Evolutionary conservation across 306 rosid species (phyloP).

Genomic region (Ceratonia siliqua): DNA sequence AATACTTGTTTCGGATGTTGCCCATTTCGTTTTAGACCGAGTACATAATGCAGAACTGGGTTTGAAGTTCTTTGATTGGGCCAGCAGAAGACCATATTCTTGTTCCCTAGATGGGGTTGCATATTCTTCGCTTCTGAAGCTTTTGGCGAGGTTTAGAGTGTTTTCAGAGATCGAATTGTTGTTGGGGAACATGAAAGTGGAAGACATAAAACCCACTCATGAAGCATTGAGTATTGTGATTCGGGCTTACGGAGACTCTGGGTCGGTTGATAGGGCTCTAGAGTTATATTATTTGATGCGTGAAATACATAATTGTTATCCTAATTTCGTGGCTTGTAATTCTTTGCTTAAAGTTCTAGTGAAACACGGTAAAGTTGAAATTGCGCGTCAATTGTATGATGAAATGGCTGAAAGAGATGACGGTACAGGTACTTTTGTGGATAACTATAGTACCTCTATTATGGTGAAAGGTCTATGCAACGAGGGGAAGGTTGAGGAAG

Average conservation of each 20-base stretch:
- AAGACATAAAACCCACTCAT: constrained; percentile 47
- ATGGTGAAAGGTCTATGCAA: constrained; percentile 68
- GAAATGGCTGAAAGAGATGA: constrained; percentile 54
- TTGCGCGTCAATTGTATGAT: constrained; percentile 64
- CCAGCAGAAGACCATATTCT: constrained; percentile 49
- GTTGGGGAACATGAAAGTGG: constrained; percentile 47
- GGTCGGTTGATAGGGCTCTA: constrained; percentile 60
- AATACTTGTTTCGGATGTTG: constrained; percentile 57
- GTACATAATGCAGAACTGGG: constrained; percentile 55
- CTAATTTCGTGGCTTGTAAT: constrained; percentile 56
- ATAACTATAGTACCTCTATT: constrained; percentile 73
- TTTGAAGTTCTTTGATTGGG: constrained; percentile 77
- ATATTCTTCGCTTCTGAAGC: constrained; percentile 65
- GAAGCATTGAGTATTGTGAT: constrained; percentile 58
- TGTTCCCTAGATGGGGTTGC: constrained; percentile 51
- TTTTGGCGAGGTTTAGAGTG: constrained; percentile 56
- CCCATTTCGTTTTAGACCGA: constrained; percentile 78
- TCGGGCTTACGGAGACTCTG: constrained; percentile 55
- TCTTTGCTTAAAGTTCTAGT: constrained; percentile 55
- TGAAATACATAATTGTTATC: constrained; percentile 49
- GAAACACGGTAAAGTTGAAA: constrained; percentile 43
- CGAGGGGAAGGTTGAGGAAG: constrained; percentile 65
- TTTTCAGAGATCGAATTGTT: constrained; percentile 58
- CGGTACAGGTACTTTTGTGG: constrained; percentile 34
- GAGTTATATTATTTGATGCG: constrained; percentile 39